Percentiles rank a stretch among this genome's conserved stretches.
Evolutionary conservation across 2,329 filamentous ascomycete genomes (phyloP).

Genomic region (Xylariaceae sp.): DNA sequence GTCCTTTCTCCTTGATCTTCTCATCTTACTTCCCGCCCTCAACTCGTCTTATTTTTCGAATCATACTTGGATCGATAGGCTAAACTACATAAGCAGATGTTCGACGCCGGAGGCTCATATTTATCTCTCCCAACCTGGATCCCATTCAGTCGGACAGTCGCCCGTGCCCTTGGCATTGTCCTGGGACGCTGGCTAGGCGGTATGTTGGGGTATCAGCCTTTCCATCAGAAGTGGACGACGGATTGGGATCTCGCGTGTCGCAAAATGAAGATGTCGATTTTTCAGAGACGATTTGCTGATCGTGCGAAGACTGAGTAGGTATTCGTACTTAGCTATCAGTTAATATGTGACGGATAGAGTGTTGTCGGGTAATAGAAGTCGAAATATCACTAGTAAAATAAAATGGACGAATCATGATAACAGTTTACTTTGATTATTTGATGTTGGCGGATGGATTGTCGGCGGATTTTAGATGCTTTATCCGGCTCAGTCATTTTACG

Average conservation of each 20-base stretch:
- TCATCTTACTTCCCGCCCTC: background rate
- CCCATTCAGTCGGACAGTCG: conserved; percentile 30
- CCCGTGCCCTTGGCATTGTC: conserved; percentile 27
- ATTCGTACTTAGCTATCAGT: no score
- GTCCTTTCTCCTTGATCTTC: background rate
- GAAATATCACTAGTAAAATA: no score
- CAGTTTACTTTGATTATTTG: no score
- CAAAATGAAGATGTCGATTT: conserved; percentile 31
- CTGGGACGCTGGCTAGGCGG: conserved; percentile 37
- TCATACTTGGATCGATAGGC: background rate
- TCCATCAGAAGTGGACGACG: conserved; percentile 33
- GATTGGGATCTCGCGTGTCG: conserved; percentile 35
- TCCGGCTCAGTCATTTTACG: no score
- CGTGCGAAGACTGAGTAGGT: background rate
- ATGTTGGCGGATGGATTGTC: no score
- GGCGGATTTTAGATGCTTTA: no score
- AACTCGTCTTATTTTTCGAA: background rate
- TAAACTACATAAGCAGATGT: conserved; percentile 27
- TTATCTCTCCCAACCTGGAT: conserved; percentile 35
- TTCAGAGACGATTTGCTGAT: conserved; percentile 25
- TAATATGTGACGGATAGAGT: no score
- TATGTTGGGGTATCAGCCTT: conserved; percentile 37
- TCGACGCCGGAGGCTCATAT: conserved; percentile 37
- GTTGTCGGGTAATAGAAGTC: no score
- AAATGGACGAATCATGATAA: no score